Evolutionary conservation across 805 yeast genomes (phyloP).

Genomic region (Debaryomyces hansenii): DNA sequence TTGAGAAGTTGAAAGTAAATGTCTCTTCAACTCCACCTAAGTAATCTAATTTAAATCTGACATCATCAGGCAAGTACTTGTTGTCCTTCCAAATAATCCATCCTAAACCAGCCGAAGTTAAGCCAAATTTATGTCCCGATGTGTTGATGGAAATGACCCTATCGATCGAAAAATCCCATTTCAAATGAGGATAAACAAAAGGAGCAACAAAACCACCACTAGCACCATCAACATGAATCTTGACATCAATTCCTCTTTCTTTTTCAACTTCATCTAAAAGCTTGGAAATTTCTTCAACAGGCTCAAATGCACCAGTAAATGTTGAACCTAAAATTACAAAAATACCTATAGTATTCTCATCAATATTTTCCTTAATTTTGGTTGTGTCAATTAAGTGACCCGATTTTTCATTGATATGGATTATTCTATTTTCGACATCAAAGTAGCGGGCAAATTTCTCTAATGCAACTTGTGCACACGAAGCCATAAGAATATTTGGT

Average conservation of each 20-base stretch:
- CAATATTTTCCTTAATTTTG: conserved; percentile 62
- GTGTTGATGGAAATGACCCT: conserved; percentile 85
- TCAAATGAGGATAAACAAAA: conserved; percentile 68
- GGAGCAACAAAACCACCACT: conserved; percentile 91
- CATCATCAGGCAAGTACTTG: conserved; percentile 61
- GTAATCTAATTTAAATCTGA: conserved; percentile 77
- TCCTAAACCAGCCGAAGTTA: conserved; percentile 88
- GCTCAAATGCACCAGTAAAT: conserved; percentile 89
- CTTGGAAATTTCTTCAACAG: conserved; percentile 59
- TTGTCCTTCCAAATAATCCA: conserved; percentile 85
- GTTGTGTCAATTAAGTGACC: conserved; percentile 65
- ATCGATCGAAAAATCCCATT: conserved; percentile 80
- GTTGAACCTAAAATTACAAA: conserved; percentile 90
- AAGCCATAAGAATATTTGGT: conserved; percentile 89
- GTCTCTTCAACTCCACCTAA: conserved; percentile 89
- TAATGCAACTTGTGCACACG: conserved; percentile 90
- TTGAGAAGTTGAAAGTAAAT: conserved; percentile 81
- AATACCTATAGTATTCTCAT: conserved; percentile 91
- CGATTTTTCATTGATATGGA: conserved; percentile 61
- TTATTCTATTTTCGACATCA: conserved; percentile 81
- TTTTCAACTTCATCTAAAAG: conserved; percentile 68
- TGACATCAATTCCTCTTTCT: conserved; percentile 65
- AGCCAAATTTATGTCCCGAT: conserved; percentile 91
- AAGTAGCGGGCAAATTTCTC: conserved; percentile 94
- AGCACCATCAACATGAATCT: conserved; percentile 94